Conservation (phyloP, 371 early-diverging fungal genomes). For the Zopfochytrium polystomum region DNA sequence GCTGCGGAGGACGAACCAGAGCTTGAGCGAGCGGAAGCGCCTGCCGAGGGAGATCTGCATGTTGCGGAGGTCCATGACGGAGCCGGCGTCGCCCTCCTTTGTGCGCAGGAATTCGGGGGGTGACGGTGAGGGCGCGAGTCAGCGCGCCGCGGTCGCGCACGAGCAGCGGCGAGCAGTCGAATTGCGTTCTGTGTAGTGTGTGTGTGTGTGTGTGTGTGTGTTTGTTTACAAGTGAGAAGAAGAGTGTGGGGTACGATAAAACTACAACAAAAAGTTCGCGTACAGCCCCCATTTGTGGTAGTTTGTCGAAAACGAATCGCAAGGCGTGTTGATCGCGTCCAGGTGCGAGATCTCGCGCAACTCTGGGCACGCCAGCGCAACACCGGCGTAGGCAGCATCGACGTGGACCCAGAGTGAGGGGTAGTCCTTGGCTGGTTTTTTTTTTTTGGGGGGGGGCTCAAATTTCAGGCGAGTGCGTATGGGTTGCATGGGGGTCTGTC, state of each 20-base stretch:
- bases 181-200: too few relatives aligned
- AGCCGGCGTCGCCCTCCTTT: conserved; percentile 28
- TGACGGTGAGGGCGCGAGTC: conserved; percentile 36
- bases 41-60: conserved; percentile 57
- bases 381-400: conserved; percentile 64
- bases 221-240: too few relatives aligned
- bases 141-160: conserved; percentile 22
- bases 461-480: too few relatives aligned
- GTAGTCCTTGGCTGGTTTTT: too few relatives aligned
- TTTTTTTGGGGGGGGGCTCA: too few relatives aligned
- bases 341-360: conserved; percentile 45
- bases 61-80: conserved; percentile 55
- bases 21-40: conserved; percentile 55
- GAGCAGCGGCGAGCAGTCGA: conserved; percentile 54
- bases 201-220: too few relatives aligned
- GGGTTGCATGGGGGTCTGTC: too few relatives aligned
- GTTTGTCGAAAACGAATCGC: conserved; percentile 58
- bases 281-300: conserved; percentile 62
- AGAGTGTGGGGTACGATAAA: too few relatives aligned
- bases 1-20: conserved; percentile 62
- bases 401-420: conserved; percentile 56
- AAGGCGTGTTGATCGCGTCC: conserved; percentile 41
- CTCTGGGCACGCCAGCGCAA: conserved; percentile 53
- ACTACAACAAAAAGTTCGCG: too few relatives aligned
- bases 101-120: conserved; percentile 52